These are phyloP conservation scores for Phaffomyces opuntiae DNA, from an alignment of 805 yeast genomes.

Conservation along the genomic window DNA sequence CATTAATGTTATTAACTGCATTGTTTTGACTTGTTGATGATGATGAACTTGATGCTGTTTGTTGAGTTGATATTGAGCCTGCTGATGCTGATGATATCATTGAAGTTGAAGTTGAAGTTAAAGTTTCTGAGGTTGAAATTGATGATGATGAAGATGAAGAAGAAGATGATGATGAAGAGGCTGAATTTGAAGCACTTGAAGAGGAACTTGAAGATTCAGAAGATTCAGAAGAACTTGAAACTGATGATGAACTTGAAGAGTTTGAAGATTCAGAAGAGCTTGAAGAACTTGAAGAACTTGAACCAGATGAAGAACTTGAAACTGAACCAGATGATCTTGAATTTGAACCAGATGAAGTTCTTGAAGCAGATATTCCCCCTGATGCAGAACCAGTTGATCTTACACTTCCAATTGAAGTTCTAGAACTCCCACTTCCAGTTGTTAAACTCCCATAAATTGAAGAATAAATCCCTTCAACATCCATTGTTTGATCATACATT, in stretches of 20 bases:
- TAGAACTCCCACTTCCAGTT: not conserved
- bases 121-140: not conserved
- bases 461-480: constrained; percentile 2
- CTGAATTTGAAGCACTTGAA: too few species aligned
- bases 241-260: not conserved
- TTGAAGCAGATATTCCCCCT: not conserved
- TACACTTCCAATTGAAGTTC: not conserved
- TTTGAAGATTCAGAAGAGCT: not conserved
- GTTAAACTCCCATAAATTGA: not conserved
- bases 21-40: too few species aligned
- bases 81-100: not conserved
- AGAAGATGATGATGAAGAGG: too few species aligned
- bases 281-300: not conserved
- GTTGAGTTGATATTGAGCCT: too few species aligned
- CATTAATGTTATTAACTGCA: too few species aligned
- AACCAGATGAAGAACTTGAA: not conserved
- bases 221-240: not conserved
- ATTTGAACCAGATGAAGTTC: not conserved
- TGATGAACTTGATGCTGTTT: too few species aligned
- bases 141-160: not conserved
- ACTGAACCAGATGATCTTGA: too few species aligned
- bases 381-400: not conserved
- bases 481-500: constrained; percentile 2
- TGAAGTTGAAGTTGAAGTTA: not conserved
- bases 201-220: too few species aligned